Evolutionary conservation across 2,329 filamentous ascomycete genomes (phyloP).

Genomic region (Fusarium globosum): DNA sequence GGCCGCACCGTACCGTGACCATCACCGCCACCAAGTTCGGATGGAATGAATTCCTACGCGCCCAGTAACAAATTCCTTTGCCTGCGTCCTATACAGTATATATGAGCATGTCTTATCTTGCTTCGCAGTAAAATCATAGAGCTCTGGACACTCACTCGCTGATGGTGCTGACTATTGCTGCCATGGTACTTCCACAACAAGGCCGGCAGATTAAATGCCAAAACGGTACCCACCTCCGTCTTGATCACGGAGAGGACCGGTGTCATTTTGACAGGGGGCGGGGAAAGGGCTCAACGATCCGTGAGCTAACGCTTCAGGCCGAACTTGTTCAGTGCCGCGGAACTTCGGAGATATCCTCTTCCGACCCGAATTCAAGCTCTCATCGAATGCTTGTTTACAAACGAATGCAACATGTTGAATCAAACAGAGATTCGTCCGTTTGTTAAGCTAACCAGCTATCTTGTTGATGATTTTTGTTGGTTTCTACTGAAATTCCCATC

Average conservation of each 20-base stretch:
- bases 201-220: conserved; percentile 23
- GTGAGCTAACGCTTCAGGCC: conserved; percentile 16
- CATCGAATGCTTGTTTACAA: not conserved
- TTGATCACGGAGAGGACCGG: conserved; percentile 32
- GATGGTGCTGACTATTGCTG: not conserved
- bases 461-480: conserved; percentile 12
- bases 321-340: not conserved
- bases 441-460: not conserved
- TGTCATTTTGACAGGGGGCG: conserved; percentile 25
- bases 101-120: not conserved
- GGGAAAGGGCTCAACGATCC: conserved; percentile 23
- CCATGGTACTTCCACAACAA: conserved; percentile 2
- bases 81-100: not conserved
- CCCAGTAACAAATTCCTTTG: not conserved
- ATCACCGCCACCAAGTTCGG: not conserved
- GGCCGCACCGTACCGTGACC: conserved; percentile 22
- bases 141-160: no score
- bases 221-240: conserved; percentile 39
- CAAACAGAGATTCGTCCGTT: not conserved
- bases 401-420: not conserved
- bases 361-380: not conserved
- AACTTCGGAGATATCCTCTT: not conserved
- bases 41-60: not conserved
- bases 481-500: conserved; percentile 18
- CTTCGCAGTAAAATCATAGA: no score